Conservation (phyloP, 2,329 filamentous ascomycete genomes). For the Neopestalotiopsis sp. region DNA sequence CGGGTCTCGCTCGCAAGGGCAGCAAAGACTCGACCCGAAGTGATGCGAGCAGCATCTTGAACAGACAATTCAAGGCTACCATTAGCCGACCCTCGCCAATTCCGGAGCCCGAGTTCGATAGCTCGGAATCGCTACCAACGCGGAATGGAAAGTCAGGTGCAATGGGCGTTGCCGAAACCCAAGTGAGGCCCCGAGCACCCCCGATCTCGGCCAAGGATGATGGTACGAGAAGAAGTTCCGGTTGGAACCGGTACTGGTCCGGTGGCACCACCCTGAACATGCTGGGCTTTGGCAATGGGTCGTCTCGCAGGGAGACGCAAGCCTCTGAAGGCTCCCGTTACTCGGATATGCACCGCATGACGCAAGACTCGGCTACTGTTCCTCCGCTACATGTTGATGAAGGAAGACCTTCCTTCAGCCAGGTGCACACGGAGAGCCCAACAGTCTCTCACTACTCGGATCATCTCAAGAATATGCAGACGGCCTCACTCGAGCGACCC, state of each 20-base stretch:
- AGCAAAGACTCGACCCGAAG: conserved; percentile 63
- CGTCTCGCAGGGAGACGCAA: conserved; percentile 53
- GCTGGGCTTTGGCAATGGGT: conserved; percentile 60
- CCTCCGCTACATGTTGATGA: conserved; percentile 69
- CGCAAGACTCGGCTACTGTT: conserved; percentile 72
- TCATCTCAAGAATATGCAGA: conserved; percentile 62
- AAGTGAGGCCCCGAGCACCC: conserved; percentile 41
- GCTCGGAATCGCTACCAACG: background rate
- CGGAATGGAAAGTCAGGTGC: conserved; percentile 28
- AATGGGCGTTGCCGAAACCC: conserved; percentile 27
- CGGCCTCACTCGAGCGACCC: conserved; percentile 66
- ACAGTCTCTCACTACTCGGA: conserved; percentile 66
- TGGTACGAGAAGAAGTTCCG: conserved; percentile 66
- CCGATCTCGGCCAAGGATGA: conserved; percentile 43
- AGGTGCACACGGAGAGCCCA: conserved; percentile 73
- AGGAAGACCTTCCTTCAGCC: conserved; percentile 65
- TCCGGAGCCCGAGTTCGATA: conserved; percentile 34
- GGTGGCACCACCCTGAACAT: conserved; percentile 73
- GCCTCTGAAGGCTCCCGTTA: conserved; percentile 65
- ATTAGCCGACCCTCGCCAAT: conserved; percentile 62
- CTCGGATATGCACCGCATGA: conserved; percentile 56
- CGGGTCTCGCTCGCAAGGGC: conserved; percentile 53
- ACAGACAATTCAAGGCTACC: conserved; percentile 66
- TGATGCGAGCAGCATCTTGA: conserved; percentile 61
- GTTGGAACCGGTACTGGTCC: conserved; percentile 81